These are phyloP conservation scores for Debaryomyces subglobosus DNA, from an alignment of 1,139 yeast species.

Conservation along the genomic window DNA sequence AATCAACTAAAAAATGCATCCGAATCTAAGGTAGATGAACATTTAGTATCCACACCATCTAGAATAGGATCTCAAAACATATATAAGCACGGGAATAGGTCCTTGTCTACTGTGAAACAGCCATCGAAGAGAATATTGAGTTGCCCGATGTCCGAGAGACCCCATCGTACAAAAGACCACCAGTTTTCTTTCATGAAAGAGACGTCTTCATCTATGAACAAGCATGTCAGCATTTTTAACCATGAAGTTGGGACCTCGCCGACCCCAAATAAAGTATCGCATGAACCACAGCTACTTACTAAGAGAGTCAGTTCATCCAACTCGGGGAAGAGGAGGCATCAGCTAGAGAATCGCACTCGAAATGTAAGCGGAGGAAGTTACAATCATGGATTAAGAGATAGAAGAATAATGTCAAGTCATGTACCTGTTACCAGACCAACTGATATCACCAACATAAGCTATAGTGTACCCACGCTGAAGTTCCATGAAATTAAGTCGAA, in stretches of 20 bases:
- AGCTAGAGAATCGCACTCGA: not conserved
- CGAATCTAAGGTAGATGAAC: not conserved
- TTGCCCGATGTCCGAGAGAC: conserved; percentile 19
- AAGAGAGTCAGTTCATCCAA: conserved; percentile 20
- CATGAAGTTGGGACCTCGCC: conserved; percentile 16
- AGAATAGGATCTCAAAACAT: conserved; percentile 3
- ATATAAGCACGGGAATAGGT: not conserved
- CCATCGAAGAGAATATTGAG: conserved; percentile 15
- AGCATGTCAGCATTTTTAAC: conserved; percentile 11
- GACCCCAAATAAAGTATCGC: conserved; percentile 13
- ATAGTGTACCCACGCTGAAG: conserved; percentile 5
- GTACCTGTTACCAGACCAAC: conserved; percentile 13
- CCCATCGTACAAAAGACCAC: conserved; percentile 16
- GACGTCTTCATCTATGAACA: conserved; percentile 39
- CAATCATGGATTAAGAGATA: conserved; percentile 17
- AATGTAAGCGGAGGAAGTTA: conserved; percentile 1
- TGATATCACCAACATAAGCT: conserved; percentile 22
- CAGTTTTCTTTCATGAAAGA: conserved; percentile 42
- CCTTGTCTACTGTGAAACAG: conserved; percentile 11
- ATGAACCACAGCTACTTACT: conserved; percentile 13
- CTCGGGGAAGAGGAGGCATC: conserved; percentile 17
- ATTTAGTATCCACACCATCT: conserved; percentile 4
- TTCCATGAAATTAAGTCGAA: conserved; percentile 1
- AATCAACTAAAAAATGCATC: conserved; percentile 6
- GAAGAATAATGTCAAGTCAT: conserved; percentile 17